These are phyloP conservation scores for Graphilbum sp. DNA, from an alignment of 2,329 filamentous ascomycete species.

Conservation along the genomic window DNA sequence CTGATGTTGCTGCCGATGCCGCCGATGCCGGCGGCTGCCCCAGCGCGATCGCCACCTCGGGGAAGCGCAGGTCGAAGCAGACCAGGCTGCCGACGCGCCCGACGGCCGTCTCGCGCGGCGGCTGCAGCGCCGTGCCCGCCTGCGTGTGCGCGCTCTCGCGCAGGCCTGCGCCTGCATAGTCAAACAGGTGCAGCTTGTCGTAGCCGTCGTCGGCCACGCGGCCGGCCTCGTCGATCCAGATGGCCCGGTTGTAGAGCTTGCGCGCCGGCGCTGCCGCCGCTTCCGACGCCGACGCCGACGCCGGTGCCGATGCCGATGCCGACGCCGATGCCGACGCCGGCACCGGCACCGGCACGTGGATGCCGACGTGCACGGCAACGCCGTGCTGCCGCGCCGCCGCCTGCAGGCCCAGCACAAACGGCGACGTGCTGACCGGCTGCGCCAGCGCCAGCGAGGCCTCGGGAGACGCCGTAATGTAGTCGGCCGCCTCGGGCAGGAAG, in stretches of 20 bases:
- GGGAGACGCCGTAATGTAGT: conserved; percentile 64
- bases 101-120: conserved; percentile 56
- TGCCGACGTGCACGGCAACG: conserved; percentile 69
- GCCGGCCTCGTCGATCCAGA: conserved; percentile 33
- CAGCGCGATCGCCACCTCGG: conserved; percentile 56
- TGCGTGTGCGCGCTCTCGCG: conserved; percentile 21
- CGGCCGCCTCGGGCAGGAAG: conserved; percentile 82
- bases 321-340: conserved; percentile 14
- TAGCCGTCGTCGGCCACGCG: conserved; percentile 34
- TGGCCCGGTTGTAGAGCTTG: conserved; percentile 34
- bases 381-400: conserved; percentile 44
- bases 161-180: conserved; percentile 36
- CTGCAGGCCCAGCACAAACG: conserved; percentile 63
- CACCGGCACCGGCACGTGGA: conserved; percentile 54
- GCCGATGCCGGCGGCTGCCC: conserved; percentile 23
- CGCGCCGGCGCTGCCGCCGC: not conserved
- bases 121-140: conserved; percentile 17
- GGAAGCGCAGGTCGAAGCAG: conserved; percentile 82
- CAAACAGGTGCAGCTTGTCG: conserved; percentile 85
- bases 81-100: conserved; percentile 68
- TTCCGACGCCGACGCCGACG: no score
- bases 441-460: conserved; percentile 56
- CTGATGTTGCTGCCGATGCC: conserved; percentile 13
- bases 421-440: conserved; percentile 44
- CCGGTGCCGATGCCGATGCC: no score